Percentiles rank a stretch among this genome's conserved stretches.
Evolutionary conservation across 805 yeast species (phyloP).

Genomic region (Wickerhamiella sergipiensis): DNA sequence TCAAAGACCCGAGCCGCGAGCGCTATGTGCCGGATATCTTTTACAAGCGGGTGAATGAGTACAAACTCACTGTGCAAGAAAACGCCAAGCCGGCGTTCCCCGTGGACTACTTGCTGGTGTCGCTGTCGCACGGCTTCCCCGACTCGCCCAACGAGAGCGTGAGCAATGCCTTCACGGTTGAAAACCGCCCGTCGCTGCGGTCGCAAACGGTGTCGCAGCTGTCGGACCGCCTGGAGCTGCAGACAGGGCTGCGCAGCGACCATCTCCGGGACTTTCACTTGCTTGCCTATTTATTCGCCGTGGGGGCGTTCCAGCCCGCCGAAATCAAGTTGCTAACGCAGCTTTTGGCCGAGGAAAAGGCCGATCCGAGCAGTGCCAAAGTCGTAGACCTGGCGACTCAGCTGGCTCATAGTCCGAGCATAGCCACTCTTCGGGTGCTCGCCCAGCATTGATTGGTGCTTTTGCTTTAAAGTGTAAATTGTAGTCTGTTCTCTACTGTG

Average conservation of each 20-base stretch:
- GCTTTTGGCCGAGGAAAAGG: slow-evolving; percentile 3
- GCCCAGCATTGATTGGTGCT: slow-evolving; percentile 10
- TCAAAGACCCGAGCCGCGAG: slow-evolving; percentile 54
- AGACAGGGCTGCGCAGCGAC: slow-evolving; percentile 10
- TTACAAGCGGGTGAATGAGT: slow-evolving; percentile 74
- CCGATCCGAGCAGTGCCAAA: slow-evolving; percentile 36
- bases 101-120: slow-evolving; percentile 74
- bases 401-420: slow-evolving; percentile 13
- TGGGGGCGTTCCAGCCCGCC: slow-evolving; percentile 41
- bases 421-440: slow-evolving; percentile 14
- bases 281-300: slow-evolving; percentile 39
- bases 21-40: slow-evolving; percentile 93
- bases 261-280: slow-evolving; percentile 62
- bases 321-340: slow-evolving; percentile 40
- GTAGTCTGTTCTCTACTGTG: too few relatives aligned
- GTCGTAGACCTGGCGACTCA: slow-evolving; percentile 10
- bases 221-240: slow-evolving; percentile 34
- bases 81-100: slow-evolving; percentile 89
- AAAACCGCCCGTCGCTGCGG: slow-evolving; percentile 64
- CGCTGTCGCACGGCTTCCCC: slow-evolving; percentile 89
- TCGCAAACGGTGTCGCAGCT: slow-evolving; percentile 52
- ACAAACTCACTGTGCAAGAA: slow-evolving; percentile 72
- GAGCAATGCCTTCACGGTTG: slow-evolving; percentile 46
- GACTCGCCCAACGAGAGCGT: slow-evolving; percentile 27
- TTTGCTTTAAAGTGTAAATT: too few relatives aligned